Base-by-base conservation (phyloP, 768 basidiomycete genomes). In the Chlorophyllum brunneum region DNA sequence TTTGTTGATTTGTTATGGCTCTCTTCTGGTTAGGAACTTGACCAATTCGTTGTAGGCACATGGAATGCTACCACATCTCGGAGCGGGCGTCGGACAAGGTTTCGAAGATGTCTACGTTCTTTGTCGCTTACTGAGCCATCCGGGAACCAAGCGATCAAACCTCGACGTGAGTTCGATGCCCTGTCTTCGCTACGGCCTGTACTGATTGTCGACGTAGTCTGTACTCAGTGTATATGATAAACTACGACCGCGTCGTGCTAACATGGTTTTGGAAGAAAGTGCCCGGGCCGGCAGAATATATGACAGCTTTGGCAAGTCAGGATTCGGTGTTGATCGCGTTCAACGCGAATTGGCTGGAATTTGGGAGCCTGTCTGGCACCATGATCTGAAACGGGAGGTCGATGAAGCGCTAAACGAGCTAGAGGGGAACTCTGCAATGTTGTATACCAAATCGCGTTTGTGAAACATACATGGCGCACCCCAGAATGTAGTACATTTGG, bases 71-170 rank as follows among this genome's bases (percentile, higher is more conserved):
- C 81, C 83, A 0, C 80, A 83, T 61, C 65, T 83, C 8, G 81
- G 80, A 2, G 73, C 80, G 0, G 82, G 82, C 1, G 79, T 77
- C 6, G 78, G 81, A 6, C 82, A 83, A 64, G 82, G 79, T 1
- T 70, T 83, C 24, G 82, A 83, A 58, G 82, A 83, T 54, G 75
- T 73, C 0, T 72, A 73, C 39, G 60, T 77, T 4, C 63, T 84
- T 3, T 72, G 70, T 33, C 65, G 70, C 9, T 63, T 83, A 11
- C 72, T 83, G 13, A 59, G 61, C 5, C 74, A 77, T 54, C 69
- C 76, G 2, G 59, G 68, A 49, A 73, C 75, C 1, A 70, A 63
- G 15, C 37, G 58, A 13, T 57, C 58, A 6, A 77, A 76, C 55
- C 59, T 82, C 18, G 66, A 71, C 53, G 80, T 75, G 54, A 38